These are phyloP conservation scores for Alisma plantagoaquatica DNA, from an alignment of 106 monocot species.

Conservation along the genomic window DNA sequence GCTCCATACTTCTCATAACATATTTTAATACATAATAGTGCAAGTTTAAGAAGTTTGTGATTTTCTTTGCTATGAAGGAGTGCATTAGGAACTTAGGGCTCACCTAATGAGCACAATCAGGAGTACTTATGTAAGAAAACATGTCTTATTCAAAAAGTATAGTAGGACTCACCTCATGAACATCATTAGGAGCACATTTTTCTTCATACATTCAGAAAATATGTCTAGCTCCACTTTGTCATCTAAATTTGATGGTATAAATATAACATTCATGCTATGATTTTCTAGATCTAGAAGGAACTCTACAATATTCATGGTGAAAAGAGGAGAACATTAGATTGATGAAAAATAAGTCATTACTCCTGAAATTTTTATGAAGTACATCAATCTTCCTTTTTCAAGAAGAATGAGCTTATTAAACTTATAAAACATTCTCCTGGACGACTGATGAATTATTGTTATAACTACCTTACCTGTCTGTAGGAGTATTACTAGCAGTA, in stretches of 20 bases:
- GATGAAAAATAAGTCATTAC: constrained; percentile 63
- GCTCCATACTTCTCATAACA: no score
- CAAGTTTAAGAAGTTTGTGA: no score
- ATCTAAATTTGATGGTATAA: constrained; percentile 53
- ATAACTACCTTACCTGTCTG: constrained; percentile 1
- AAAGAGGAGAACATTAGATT: constrained; percentile 66
- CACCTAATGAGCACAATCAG: no score
- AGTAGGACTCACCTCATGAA: constrained; percentile 69
- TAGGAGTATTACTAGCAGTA: no score
- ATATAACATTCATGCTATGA: constrained; percentile 56
- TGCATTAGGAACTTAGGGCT: no score
- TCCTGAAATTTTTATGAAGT: constrained; percentile 68
- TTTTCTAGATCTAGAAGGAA: constrained; percentile 81
- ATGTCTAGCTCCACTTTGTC: constrained; percentile 46
- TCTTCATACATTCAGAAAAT: constrained; percentile 23
- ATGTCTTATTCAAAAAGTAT: no score
- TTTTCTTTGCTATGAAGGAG: no score
- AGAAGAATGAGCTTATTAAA: constrained; percentile 58
- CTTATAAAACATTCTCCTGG: constrained; percentile 7
- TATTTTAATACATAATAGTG: no score
- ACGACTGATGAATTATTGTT: constrained; percentile 12
- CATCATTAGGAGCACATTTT: constrained; percentile 51
- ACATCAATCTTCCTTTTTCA: constrained; percentile 60
- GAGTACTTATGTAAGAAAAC: no score
- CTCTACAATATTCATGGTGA: constrained; percentile 89